Evolutionary conservation across 768 basidiomycete species (phyloP).

Genomic region (Boletus rubroflammeus): DNA sequence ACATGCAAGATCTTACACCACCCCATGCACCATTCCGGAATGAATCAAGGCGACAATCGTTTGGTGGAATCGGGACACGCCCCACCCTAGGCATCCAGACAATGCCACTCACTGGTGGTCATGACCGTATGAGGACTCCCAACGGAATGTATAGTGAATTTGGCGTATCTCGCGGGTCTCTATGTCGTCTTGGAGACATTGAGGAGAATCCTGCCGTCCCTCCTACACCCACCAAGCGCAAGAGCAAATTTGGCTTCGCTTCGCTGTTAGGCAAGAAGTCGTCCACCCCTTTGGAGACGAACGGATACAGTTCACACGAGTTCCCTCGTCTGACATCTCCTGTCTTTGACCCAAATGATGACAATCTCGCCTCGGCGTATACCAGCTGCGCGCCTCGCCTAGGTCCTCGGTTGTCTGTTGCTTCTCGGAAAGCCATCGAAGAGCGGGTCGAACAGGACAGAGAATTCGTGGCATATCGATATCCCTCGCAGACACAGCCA

Average conservation of each 20-base stretch:
- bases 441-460: constrained; percentile 81
- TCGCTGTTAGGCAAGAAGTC: constrained; percentile 61
- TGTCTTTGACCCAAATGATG: constrained; percentile 48
- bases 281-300: constrained; percentile 24
- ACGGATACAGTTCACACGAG: constrained; percentile 40
- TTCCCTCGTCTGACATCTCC: constrained; percentile 48
- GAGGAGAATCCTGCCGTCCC: constrained; percentile 27
- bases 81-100: constrained; percentile 53
- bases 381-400: constrained; percentile 48
- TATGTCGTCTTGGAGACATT: constrained; percentile 37
- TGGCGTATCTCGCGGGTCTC: constrained; percentile 60
- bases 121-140: constrained; percentile 33
- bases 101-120: constrained; percentile 38
- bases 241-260: constrained; percentile 69
- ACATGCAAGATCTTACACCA: constrained; percentile 49
- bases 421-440: constrained; percentile 69
- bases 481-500: constrained; percentile 70
- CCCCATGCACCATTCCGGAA: constrained; percentile 63
- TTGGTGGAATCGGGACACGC: constrained; percentile 59
- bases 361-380: constrained; percentile 42
- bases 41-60: constrained; percentile 71
- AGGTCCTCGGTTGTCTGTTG: constrained; percentile 56
- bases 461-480: constrained; percentile 84
- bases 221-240: constrained; percentile 52
- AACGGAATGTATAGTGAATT: constrained; percentile 66